These are phyloP conservation scores for Plantago lanceolata DNA, from an alignment of 305 asterid genomes.

Conservation along the genomic window DNA sequence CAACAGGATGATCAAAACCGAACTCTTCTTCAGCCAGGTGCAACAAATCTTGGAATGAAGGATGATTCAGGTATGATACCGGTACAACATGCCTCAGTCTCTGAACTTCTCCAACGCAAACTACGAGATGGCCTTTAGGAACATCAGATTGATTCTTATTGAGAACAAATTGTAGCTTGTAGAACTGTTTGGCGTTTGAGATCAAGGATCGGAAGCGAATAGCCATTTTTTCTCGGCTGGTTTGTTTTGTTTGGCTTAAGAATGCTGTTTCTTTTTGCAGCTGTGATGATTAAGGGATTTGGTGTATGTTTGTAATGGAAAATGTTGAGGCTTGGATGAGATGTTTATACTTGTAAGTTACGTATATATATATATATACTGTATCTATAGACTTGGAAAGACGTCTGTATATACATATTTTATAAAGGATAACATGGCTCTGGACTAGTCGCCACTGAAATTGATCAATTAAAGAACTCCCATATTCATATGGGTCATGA, in stretches of 20 bases:
- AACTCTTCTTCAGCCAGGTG: slow-evolving; percentile 47
- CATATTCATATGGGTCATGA: too few relatives aligned
- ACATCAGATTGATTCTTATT: slow-evolving; percentile 34
- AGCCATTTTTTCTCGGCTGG: slow-evolving; percentile 41
- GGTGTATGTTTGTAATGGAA: slow-evolving; percentile 16
- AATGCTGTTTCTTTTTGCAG: slow-evolving; percentile 1
- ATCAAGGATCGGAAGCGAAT: slow-evolving; percentile 33
- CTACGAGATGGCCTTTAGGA: slow-evolving; percentile 55
- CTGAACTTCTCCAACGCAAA: slow-evolving; percentile 46
- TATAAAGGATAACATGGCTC: too few relatives aligned
- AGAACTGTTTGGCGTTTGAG: slow-evolving; percentile 36
- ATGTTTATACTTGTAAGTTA: too few relatives aligned
- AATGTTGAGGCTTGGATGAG: slow-evolving; percentile 24
- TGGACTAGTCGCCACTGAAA: too few relatives aligned
- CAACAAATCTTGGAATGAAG: slow-evolving; percentile 49
- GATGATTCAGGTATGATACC: slow-evolving; percentile 52
- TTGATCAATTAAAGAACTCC: too few relatives aligned
- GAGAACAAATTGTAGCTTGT: slow-evolving; percentile 36
- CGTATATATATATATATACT: too few relatives aligned
- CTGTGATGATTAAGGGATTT: slow-evolving; percentile 4
- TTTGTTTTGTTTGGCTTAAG: not conserved
- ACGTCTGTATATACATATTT: too few relatives aligned
- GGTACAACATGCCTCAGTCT: slow-evolving; percentile 55
- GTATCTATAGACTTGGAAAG: too few relatives aligned
- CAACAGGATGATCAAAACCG: slow-evolving; percentile 56